Percentiles rank a stretch among this genome's conserved stretches.
These are phyloP conservation scores for Ormosia semicastrata DNA, from an alignment of 306 rosid genomes.

Conservation along the genomic window DNA sequence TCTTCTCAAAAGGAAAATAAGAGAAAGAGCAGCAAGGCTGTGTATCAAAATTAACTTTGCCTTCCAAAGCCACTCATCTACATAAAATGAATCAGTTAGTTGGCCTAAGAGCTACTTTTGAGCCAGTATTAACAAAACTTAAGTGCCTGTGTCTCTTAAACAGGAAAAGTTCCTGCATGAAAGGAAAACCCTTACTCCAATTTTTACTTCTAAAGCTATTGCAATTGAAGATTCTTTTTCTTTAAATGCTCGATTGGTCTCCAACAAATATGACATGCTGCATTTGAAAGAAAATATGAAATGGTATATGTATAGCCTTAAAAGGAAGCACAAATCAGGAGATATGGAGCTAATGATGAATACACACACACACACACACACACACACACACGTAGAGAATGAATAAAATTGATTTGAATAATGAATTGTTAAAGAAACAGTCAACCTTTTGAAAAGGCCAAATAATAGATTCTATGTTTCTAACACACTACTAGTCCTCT, in stretches of 20 bases:
- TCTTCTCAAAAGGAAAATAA: background rate
- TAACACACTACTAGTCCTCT: background rate
- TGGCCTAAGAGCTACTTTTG: constrained; percentile 10
- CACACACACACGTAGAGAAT: background rate
- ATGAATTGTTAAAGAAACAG: background rate
- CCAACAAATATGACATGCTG: constrained; percentile 3
- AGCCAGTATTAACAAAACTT: background rate
- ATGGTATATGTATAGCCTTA: background rate
- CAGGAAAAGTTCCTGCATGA: background rate
- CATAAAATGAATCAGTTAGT: constrained; percentile 5
- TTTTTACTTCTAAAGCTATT: background rate
- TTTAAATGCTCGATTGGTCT: constrained; percentile 6
- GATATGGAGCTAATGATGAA: background rate
- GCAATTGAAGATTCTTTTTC: background rate
- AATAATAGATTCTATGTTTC: constrained; percentile 8
- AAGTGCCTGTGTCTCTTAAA: background rate
- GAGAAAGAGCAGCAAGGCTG: background rate
- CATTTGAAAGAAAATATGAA: background rate
- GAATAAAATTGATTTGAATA: background rate
- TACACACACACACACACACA: background rate
- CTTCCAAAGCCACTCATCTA: background rate
- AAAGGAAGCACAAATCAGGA: background rate
- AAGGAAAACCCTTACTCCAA: background rate
- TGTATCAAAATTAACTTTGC: background rate
- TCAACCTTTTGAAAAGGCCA: background rate